Evolutionary conservation across 2,329 filamentous ascomycete species (phyloP), one percentile per base, ranked within the genome.

Genomic region (Ophiostoma himal-ulmi): DNA sequence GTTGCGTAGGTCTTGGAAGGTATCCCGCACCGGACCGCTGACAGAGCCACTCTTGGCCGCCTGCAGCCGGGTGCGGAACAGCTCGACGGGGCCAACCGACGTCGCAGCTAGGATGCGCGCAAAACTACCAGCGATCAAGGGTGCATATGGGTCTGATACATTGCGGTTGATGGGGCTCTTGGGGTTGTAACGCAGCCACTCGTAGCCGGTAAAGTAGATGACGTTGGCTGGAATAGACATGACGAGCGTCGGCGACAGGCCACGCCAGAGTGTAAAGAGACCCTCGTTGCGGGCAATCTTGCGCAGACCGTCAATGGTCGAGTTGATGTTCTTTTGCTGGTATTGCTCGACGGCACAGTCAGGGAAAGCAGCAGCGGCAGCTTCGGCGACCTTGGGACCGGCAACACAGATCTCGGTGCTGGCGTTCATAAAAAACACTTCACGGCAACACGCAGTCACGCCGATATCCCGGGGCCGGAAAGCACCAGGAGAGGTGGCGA

Each of bases 151-250:
- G 74, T 94, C 91, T 17, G 86, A 85, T 11, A 89, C 78, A 26
- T 84, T 75, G 60, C 82, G 83, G 48, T 84, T 85, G 73, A 98
- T 86, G 0, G 93, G 94, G 75, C 92, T 96, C 60, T 81, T 82
- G 0, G 83, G 82, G 75, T 92, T 91, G 74, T 86, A 91, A 48
- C 95, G 89, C 71, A 99, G 79, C 91, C 93, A 97, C 77, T 99
- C 95, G 80, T 99, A 99, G 54, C 95, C 95, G 14, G 95, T 96
- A 77, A 98, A 97, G 81, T 99, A 99, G 74, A 99, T 98, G 75
- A 99, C 95, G 78, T 99, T 99, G 36, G 89, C 93, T 0, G 95
- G 95, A 6, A 99, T 86, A 0, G 93, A 89, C 95, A 99, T 99
- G 74, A 93, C 86, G 30, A 99, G 82, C 0, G 95, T 99, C 0